Evolutionary conservation across 208 protist species (phyloP).

Genomic region (Trypanosoma scelopori): DNA sequence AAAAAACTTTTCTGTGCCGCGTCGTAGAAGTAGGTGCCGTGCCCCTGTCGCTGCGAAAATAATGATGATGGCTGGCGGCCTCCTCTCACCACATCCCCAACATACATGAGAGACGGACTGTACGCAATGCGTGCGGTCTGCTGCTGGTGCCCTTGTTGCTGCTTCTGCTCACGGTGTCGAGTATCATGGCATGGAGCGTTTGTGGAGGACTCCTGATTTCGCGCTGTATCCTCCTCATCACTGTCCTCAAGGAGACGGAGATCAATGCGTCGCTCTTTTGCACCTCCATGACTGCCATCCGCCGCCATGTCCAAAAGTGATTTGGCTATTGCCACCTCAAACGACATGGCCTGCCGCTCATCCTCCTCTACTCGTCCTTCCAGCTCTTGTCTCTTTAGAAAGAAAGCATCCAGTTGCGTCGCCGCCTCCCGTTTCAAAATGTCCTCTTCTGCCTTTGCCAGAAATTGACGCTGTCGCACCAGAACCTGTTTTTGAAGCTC

Average conservation of each 20-base stretch:
- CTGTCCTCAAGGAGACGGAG: slow-evolving; percentile 19
- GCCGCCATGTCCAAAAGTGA: slow-evolving; percentile 12
- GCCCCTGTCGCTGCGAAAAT: slow-evolving; percentile 28
- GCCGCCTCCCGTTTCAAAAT: slow-evolving; percentile 2
- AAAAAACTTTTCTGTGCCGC: slow-evolving; percentile 36
- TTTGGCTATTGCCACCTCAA: slow-evolving; percentile 23
- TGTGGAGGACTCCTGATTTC: neutral
- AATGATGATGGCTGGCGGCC: slow-evolving; percentile 10
- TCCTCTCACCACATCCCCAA: slow-evolving; percentile 26
- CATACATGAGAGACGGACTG: slow-evolving; percentile 32
- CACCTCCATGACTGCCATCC: neutral
- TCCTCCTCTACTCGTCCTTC: slow-evolving; percentile 14
- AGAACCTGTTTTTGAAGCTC: slow-evolving; percentile 23
- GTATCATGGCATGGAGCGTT: neutral
- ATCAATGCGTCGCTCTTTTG: slow-evolving; percentile 17
- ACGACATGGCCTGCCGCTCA: slow-evolving; percentile 4
- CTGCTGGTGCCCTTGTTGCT: slow-evolving; percentile 15
- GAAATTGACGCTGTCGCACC: slow-evolving; percentile 9
- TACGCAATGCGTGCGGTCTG: slow-evolving; percentile 22
- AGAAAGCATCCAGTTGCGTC: slow-evolving; percentile 15
- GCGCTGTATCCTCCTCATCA: slow-evolving; percentile 6
- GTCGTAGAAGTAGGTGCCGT: slow-evolving; percentile 43
- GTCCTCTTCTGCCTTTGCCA: slow-evolving; percentile 20
- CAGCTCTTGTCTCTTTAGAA: slow-evolving; percentile 8
- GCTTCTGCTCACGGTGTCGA: neutral